Evolutionary conservation across 108 stramenopile species (phyloP).

Genomic region (Skeletonema grethae): DNA sequence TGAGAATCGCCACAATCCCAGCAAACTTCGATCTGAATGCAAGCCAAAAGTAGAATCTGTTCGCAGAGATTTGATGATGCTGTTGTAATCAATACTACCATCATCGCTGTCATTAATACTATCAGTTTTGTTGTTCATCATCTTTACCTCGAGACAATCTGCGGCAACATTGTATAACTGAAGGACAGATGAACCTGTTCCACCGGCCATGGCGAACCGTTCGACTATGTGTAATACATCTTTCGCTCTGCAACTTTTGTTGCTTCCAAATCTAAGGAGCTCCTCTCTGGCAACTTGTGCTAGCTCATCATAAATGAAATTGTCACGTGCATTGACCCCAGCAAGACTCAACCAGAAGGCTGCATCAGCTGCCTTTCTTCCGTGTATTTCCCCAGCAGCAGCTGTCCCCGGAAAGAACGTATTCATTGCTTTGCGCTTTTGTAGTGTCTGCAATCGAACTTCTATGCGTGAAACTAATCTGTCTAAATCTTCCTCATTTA

Average conservation of each 20-base stretch:
- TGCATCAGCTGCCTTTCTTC: slow-evolving; percentile 82
- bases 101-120: slow-evolving; percentile 23
- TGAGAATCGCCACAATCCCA: slow-evolving; percentile 73
- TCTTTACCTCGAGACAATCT: slow-evolving; percentile 39
- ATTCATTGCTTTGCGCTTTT: slow-evolving; percentile 20
- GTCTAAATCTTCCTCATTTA: slow-evolving; percentile 23
- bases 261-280: slow-evolving; percentile 57
- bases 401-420: slow-evolving; percentile 9
- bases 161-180: slow-evolving; percentile 40
- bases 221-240: slow-evolving; percentile 70
- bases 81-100: slow-evolving; percentile 17
- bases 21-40: slow-evolving; percentile 59
- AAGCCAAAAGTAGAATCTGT: slow-evolving; percentile 40
- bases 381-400: slow-evolving; percentile 48
- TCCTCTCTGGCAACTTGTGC: slow-evolving; percentile 53
- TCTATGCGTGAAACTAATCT: slow-evolving; percentile 22
- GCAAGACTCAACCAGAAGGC: slow-evolving; percentile 82
- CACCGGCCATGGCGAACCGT: slow-evolving; percentile 67
- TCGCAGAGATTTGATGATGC: slow-evolving; percentile 30
- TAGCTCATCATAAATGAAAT: slow-evolving; percentile 49
- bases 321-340: slow-evolving; percentile 32
- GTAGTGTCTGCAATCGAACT: slow-evolving; percentile 26
- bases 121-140: neutral
- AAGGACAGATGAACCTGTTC: slow-evolving; percentile 5
- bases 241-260: slow-evolving; percentile 63